A percentile compares a stretch with the other conserved stretches of the same genome.
Evolutionary conservation across 2,329 filamentous ascomycete species (phyloP).

Genomic region (Ophiosphaerella narmari): DNA sequence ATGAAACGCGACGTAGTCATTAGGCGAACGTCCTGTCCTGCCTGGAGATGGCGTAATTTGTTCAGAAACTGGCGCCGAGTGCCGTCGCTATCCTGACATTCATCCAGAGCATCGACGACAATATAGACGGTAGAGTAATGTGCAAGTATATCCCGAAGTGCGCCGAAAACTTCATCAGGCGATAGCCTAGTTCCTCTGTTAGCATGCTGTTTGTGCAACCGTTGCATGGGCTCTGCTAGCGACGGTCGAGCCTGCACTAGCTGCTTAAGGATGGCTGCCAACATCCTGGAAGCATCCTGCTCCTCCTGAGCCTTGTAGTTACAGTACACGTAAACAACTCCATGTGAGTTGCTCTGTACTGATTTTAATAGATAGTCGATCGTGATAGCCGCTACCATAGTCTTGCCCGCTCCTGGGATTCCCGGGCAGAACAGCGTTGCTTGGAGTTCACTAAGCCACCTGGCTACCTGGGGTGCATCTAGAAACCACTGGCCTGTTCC

Average conservation of each 20-base stretch:
- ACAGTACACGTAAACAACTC: conserved; percentile 42
- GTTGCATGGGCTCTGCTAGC: not conserved
- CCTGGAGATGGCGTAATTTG: conserved; percentile 4
- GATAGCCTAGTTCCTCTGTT: conserved; percentile 6
- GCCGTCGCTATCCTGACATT: conserved; percentile 26
- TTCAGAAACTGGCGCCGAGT: conserved; percentile 7
- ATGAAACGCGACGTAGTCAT: conserved; percentile 23
- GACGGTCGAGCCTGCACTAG: conserved; percentile 7
- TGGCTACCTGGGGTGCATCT: conserved; percentile 33
- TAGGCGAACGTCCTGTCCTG: not conserved
- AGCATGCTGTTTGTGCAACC: conserved; percentile 7
- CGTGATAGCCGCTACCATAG: conserved; percentile 50
- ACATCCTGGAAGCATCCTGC: conserved; percentile 54
- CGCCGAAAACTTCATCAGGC: conserved; percentile 5
- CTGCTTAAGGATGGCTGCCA: conserved; percentile 18
- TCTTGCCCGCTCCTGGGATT: conserved; percentile 57
- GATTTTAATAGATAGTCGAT: conserved; percentile 46
- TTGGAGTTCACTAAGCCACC: too few species aligned
- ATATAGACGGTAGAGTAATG: conserved; percentile 16
- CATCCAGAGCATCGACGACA: conserved; percentile 43
- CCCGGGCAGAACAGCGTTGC: too few species aligned
- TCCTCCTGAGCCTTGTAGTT: too few species aligned
- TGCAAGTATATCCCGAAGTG: conserved; percentile 3
- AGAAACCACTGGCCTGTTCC: conserved; percentile 56
- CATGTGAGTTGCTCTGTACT: conserved; percentile 30